Percentiles rank a stretch among this genome's conserved stretches.
phyloP scores from a whole-genome alignment of 805 yeast genomes.

The Pichia heedii region DNA sequence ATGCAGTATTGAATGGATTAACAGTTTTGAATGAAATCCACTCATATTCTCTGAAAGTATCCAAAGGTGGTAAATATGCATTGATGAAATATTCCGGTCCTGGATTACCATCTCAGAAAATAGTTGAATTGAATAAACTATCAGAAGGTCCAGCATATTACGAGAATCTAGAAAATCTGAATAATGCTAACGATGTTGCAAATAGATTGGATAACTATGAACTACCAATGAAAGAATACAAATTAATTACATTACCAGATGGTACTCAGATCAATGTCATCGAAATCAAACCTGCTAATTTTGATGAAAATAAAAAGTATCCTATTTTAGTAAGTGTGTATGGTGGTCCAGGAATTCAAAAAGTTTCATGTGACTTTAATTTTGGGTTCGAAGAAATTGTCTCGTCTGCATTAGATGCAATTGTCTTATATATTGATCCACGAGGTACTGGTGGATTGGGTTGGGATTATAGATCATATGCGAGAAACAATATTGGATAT shows the following conservation, averaged over 20 bases:
- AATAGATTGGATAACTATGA: conserved; percentile 27
- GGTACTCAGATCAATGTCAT: conserved; percentile 40
- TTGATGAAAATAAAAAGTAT: conserved; percentile 37
- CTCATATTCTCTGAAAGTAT: conserved; percentile 42
- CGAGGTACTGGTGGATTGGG: conserved; percentile 78
- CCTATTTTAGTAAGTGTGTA: conserved; percentile 63
- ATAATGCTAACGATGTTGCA: conserved; percentile 9
- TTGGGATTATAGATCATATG: conserved; percentile 55
- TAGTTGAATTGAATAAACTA: conserved; percentile 25
- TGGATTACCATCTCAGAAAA: conserved; percentile 35
- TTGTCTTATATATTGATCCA: conserved; percentile 65
- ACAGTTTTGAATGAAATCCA: conserved; percentile 31
- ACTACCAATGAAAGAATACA: conserved; percentile 42
- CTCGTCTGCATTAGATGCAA: conserved; percentile 46
- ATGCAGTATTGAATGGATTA: conserved; percentile 17
- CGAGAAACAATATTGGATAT: conserved; percentile 49
- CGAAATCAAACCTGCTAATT: conserved; percentile 54
- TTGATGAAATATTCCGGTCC: conserved; percentile 41
- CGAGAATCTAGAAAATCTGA: conserved; percentile 11
- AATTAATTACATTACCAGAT: conserved; percentile 23
- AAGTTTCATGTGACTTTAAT: conserved; percentile 37
- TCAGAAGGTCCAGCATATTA: conserved; percentile 9
- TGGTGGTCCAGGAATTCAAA: conserved; percentile 78
- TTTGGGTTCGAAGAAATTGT: conserved; percentile 53
- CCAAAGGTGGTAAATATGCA: conserved; percentile 48